Conservation (phyloP, 352 stramenopile species). For the Poterioochromonas sp. region DNA sequence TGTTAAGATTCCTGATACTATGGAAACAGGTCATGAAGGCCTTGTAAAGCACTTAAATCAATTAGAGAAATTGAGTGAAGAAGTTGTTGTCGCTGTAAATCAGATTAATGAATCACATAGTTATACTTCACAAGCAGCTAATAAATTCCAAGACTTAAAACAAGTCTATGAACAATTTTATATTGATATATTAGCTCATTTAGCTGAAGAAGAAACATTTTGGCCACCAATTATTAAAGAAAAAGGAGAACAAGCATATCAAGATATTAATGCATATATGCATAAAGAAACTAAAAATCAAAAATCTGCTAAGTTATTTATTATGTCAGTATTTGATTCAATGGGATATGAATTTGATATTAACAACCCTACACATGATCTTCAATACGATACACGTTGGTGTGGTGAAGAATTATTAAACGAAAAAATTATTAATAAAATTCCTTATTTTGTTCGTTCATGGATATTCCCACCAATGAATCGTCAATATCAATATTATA, state of each 20-base stretch:
- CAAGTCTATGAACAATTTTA: not conserved
- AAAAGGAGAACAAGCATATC: not conserved
- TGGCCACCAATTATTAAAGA: not conserved
- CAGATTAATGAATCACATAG: not conserved
- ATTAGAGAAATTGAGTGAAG: not conserved
- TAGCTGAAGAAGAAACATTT: not conserved
- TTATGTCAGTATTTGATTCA: constrained; percentile 4
- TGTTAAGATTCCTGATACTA: not conserved
- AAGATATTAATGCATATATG: not conserved
- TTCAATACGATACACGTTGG: not conserved
- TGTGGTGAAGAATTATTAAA: not conserved
- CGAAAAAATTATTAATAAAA: not conserved
- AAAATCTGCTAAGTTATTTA: not conserved
- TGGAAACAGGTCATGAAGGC: not conserved
- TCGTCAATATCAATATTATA: not conserved
- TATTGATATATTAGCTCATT: not conserved
- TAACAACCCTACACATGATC: not conserved
- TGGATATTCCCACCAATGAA: constrained; percentile 6
- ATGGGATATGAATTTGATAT: constrained; percentile 3
- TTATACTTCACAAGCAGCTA: no score
- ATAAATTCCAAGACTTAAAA: not conserved
- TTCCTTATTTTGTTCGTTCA: not conserved
- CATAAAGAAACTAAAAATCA: not conserved
- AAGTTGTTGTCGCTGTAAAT: not conserved
- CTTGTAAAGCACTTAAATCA: not conserved